phyloP scores from a whole-genome alignment of 2,329 filamentous ascomycete genomes.

The Epichloe sylvatica region DNA sequence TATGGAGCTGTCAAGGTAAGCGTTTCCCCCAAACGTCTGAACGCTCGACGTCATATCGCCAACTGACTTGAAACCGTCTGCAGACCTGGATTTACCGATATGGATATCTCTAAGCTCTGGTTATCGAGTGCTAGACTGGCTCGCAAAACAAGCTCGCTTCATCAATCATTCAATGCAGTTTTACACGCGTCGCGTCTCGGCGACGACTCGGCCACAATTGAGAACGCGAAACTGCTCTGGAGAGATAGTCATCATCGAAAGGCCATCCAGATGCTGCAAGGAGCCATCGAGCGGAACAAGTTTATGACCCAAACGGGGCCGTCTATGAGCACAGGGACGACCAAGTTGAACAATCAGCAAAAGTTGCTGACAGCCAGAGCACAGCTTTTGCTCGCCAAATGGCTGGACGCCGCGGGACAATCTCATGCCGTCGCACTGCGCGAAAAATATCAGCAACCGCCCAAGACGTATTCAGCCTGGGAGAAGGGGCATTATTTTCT shows the following conservation, averaged over 20 bases:
- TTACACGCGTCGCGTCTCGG: slow-evolving; percentile 75
- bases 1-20: slow-evolving; percentile 64
- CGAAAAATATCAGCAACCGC: slow-evolving; percentile 67
- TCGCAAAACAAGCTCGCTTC: slow-evolving; percentile 67
- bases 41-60: background rate
- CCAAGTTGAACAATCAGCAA: slow-evolving; percentile 33
- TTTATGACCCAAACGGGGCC: slow-evolving; percentile 42
- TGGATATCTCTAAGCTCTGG: slow-evolving; percentile 75
- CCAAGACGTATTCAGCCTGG: slow-evolving; percentile 59
- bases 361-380: slow-evolving; percentile 59
- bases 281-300: slow-evolving; percentile 70
- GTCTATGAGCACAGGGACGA: slow-evolving; percentile 20
- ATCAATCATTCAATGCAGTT: slow-evolving; percentile 87
- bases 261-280: slow-evolving; percentile 80
- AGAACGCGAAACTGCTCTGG: slow-evolving; percentile 87
- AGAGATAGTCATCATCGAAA: slow-evolving; percentile 86
- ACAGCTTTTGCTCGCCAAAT: slow-evolving; percentile 82
- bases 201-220: slow-evolving; percentile 78
- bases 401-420: slow-evolving; percentile 90
- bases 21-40: background rate
- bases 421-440: slow-evolving; percentile 71
- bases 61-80: background rate
- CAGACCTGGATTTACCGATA: slow-evolving; percentile 47
- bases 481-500: slow-evolving; percentile 97
- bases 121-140: slow-evolving; percentile 72